A percentile compares a stretch with the other conserved stretches of the same genome.
Conservation (phyloP, 164 flowering plant species). For the Macadamia tetraphylla region DNA sequence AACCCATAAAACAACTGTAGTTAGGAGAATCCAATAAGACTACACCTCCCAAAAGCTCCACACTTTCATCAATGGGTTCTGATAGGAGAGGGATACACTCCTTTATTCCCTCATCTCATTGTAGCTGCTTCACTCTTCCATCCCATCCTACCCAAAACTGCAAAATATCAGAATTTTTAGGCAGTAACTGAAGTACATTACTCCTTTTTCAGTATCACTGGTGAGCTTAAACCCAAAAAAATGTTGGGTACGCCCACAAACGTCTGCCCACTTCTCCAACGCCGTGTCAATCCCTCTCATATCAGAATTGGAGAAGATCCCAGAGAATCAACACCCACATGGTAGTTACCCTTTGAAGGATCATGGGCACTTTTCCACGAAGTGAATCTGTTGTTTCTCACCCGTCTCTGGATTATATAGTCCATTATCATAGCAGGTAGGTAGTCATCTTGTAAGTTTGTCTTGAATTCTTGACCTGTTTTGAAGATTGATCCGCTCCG, state of each 20-base stretch:
- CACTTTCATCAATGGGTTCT: not conserved
- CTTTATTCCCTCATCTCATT: not conserved
- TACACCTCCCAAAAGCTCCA: constrained; percentile 16
- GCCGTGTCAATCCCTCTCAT: not conserved
- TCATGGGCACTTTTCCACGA: constrained; percentile 13
- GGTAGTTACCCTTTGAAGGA: constrained; percentile 14
- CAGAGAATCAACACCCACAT: not conserved
- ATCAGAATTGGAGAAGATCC: constrained; percentile 6
- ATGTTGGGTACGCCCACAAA: constrained; percentile 7
- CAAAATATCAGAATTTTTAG: not conserved
- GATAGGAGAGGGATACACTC: constrained; percentile 4
- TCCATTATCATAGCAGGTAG: constrained; percentile 12
- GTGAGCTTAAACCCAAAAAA: not conserved
- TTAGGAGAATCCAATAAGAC: not conserved
- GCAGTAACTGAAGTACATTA: not conserved
- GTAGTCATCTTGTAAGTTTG: not conserved
- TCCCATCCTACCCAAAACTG: not conserved
- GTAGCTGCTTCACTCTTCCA: not conserved
- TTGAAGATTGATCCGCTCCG: no score
- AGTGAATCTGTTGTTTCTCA: not conserved
- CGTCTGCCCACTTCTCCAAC: constrained; percentile 20
- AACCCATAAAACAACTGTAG: constrained; percentile 17
- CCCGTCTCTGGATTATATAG: not conserved
- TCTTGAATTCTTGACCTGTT: no score
- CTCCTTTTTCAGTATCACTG: not conserved